Conservation (phyloP, 208 protist genomes). For the Trichomonas tenax region DNA sequence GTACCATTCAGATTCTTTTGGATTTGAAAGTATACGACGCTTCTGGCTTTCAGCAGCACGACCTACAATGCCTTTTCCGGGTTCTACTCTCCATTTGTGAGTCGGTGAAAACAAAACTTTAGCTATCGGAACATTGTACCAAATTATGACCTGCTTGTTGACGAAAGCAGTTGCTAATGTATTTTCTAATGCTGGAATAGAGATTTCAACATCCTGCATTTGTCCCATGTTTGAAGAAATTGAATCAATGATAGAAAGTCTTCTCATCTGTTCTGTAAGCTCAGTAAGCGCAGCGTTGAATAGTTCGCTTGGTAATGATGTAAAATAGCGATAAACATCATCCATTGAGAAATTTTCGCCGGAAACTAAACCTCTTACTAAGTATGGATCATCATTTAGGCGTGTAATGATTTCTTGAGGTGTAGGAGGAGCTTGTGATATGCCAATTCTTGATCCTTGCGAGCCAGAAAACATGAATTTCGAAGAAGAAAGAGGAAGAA, state of each 20-base stretch:
- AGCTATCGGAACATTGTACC: not conserved
- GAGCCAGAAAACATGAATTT: not conserved
- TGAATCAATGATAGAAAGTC: not conserved
- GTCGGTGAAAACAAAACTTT: not conserved
- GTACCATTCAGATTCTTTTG: not conserved
- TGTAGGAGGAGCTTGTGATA: not conserved
- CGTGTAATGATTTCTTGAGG: not conserved
- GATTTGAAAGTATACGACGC: not conserved
- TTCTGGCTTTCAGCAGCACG: not conserved
- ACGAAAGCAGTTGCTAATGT: not conserved
- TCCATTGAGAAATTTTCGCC: not conserved
- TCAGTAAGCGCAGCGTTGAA: not conserved
- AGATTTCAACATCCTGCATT: not conserved
- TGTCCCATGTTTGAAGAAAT: conserved; percentile 10
- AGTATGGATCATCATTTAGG: not conserved
- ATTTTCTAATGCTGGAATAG: not conserved
- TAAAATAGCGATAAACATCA: conserved; percentile 5
- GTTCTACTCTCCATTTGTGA: not conserved
- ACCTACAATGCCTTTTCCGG: not conserved
- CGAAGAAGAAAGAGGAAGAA: not conserved
- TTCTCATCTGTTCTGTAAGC: not conserved
- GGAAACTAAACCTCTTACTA: not conserved
- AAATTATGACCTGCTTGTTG: not conserved
- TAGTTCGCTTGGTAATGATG: not conserved
- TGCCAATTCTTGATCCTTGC: not conserved